These are phyloP conservation scores for Wickerhamomyces canadensis DNA, from an alignment of 805 yeast species.

Conservation along the genomic window DNA sequence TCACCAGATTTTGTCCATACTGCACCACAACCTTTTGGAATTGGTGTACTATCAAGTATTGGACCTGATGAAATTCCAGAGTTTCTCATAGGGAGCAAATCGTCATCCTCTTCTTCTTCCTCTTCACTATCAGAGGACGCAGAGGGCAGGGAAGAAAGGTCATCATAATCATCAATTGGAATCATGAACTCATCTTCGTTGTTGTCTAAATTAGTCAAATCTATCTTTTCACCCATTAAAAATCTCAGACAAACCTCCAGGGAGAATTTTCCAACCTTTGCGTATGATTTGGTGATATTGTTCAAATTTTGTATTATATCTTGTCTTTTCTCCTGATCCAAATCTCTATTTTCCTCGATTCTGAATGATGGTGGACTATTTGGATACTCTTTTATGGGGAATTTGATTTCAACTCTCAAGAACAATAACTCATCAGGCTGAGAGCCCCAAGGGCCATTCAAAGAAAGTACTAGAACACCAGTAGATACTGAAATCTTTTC, in stretches of 20 bases:
- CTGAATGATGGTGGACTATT: conserved; percentile 49
- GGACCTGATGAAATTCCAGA: conserved; percentile 19
- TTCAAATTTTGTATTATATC: conserved; percentile 47
- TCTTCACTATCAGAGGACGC: conserved; percentile 20
- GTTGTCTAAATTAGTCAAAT: conserved; percentile 30
- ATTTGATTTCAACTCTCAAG: conserved; percentile 60
- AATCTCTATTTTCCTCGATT: conserved; percentile 76
- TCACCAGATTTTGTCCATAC: conserved; percentile 77
- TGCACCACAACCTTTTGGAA: conserved; percentile 93
- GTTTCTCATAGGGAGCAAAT: conserved; percentile 14
- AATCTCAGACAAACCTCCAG: conserved; percentile 74
- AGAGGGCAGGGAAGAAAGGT: conserved; percentile 18
- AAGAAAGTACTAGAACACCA: conserved; percentile 70
- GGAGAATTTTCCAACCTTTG: conserved; percentile 58
- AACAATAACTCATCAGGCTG: conserved; percentile 44
- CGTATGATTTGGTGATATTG: conserved; percentile 50
- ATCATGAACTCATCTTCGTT: conserved; percentile 33
- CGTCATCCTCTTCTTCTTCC: conserved; percentile 28
- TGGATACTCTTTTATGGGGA: conserved; percentile 70
- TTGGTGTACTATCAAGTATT: conserved; percentile 73
- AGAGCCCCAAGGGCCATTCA: conserved; percentile 72
- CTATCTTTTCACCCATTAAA: conserved; percentile 76
- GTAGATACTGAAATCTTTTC: conserved; percentile 86
- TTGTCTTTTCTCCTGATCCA: conserved; percentile 41
- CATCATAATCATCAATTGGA: conserved; percentile 31